A percentile compares a stretch with the other conserved stretches of the same genome.
Evolutionary conservation across 2,329 filamentous ascomycete species (phyloP).

Genomic region (Lecanicillium sp.): DNA sequence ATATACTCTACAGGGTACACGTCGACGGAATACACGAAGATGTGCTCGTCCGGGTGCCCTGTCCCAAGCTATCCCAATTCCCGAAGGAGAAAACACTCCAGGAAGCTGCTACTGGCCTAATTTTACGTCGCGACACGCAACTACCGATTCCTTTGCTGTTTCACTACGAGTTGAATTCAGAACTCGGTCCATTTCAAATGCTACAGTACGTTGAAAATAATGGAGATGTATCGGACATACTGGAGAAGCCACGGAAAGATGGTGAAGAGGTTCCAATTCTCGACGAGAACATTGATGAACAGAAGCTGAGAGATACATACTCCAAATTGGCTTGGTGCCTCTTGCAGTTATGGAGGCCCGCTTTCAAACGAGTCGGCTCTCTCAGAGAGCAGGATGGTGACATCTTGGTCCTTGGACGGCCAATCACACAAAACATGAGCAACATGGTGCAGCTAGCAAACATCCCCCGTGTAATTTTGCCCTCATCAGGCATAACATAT

Average conservation of each 20-base stretch:
- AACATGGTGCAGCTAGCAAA: constrained; percentile 22
- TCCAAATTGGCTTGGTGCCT: constrained; percentile 18
- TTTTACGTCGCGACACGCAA: constrained; percentile 1
- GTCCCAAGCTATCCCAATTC: constrained; percentile 10
- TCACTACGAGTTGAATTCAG: constrained; percentile 11
- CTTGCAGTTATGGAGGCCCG: constrained; percentile 26
- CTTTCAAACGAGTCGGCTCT: constrained; percentile 31
- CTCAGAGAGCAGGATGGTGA: constrained; percentile 18
- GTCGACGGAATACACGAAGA: constrained; percentile 6
- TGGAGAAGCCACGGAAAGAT: background rate
- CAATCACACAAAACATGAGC: constrained; percentile 34
- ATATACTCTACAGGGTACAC: constrained; percentile 10
- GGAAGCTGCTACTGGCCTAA: constrained; percentile 10
- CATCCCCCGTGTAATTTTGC: constrained; percentile 15
- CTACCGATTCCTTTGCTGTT: constrained; percentile 8
- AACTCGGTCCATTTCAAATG: constrained; percentile 1
- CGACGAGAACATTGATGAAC: background rate
- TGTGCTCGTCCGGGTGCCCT: constrained; percentile 10
- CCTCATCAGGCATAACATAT: constrained; percentile 15
- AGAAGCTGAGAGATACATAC: background rate
- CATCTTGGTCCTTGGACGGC: constrained; percentile 21
- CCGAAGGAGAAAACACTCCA: constrained; percentile 11
- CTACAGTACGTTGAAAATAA: background rate
- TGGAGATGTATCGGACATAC: background rate
- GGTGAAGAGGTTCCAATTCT: background rate